A percentile compares a stretch with the other conserved stretches of the same genome.
phyloP scores from a whole-genome alignment of 768 basidiomycete genomes.

The Tephrocybe sp. region DNA sequence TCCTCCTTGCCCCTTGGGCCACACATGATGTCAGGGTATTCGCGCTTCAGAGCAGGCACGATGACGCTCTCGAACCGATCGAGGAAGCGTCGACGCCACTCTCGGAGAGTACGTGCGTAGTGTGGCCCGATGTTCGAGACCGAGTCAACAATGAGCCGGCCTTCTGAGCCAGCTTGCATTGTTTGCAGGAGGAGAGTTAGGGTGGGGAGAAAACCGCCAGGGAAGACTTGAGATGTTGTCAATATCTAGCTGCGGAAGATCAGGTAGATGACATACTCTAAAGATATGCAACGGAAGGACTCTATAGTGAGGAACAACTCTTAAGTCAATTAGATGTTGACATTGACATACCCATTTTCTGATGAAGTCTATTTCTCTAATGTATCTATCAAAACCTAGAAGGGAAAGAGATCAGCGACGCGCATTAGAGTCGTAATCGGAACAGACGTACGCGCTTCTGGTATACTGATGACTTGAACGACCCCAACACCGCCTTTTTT shows the following conservation, averaged over 20 bases:
- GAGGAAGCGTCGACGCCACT: constrained; percentile 69
- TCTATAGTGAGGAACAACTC: no score
- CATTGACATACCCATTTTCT: constrained; percentile 63
- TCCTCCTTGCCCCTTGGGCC: constrained; percentile 45
- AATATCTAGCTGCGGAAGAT: neutral
- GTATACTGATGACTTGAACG: constrained; percentile 75
- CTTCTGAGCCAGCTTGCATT: constrained; percentile 48
- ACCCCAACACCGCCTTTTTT: constrained; percentile 57
- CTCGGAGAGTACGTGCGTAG: constrained; percentile 77
- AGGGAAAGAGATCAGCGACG: neutral
- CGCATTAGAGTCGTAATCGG: neutral
- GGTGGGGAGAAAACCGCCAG: constrained; percentile 69
- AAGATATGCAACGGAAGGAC: no score
- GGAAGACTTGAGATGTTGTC: constrained; percentile 50
- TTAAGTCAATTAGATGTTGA: no score
- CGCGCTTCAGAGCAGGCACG: constrained; percentile 55
- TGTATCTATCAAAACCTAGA: constrained; percentile 54
- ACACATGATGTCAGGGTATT: constrained; percentile 59
- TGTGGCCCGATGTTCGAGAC: constrained; percentile 73
- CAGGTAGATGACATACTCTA: constrained; percentile 22
- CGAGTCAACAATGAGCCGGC: constrained; percentile 61
- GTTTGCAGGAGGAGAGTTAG: constrained; percentile 56
- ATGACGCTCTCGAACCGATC: constrained; percentile 57
- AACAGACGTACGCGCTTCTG: constrained; percentile 58
- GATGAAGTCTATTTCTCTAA: constrained; percentile 70